Base-by-base conservation (phyloP, 257 asterid genomes). In the Cruciata laevipes region DNA sequence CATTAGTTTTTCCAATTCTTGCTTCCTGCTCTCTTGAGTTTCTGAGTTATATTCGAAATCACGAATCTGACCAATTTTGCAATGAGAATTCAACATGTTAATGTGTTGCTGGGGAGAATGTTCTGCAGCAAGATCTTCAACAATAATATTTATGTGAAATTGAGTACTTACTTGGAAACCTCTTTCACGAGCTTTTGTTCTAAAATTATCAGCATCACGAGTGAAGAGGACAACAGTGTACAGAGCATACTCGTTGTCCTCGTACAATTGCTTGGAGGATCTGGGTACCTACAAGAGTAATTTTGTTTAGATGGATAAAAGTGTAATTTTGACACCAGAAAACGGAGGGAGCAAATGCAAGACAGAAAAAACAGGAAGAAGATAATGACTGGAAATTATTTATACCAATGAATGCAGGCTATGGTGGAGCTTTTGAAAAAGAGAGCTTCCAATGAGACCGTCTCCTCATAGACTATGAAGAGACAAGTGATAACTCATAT, bases 141-240 rank as follows among this genome's bases (percentile, higher is more conserved):
- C 20, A 25, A 11, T 3, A 66, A 61, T 4, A 20, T 44, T 20
- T 11, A 13, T 21, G 55, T 52, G 32, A 65, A 21, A 72, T 70
- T 33, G 68, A 60, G 59, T 75, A 74, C 90, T 84, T 80, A 87
- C 95, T 77, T 84, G 91, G 74, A 83, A 92, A 76, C 83, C 82
- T 76, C 85, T 87, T 77, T 92, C 95, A 18, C 93, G 88, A 16
- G 95, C 95, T 80, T 89, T 89, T 53, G 70, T 82, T 82, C 82
- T 83, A 66, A 89, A 92, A 78, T 89, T 92, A 86, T 92, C 97
- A 74, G 93, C 95, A 86, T 92, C 98, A 27, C 97, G 95, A 64
- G 32, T 84, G 82, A 92, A 89, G 72, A 92, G 82, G 71, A 91
- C 85, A 14, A 86, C 95, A 58, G 95, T 82, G 76, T 80, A 86